Percentiles rank a stretch among this genome's conserved stretches.
Conservation (phyloP, 2,329 filamentous ascomycete species). For the Ophiobolus disseminans region DNA sequence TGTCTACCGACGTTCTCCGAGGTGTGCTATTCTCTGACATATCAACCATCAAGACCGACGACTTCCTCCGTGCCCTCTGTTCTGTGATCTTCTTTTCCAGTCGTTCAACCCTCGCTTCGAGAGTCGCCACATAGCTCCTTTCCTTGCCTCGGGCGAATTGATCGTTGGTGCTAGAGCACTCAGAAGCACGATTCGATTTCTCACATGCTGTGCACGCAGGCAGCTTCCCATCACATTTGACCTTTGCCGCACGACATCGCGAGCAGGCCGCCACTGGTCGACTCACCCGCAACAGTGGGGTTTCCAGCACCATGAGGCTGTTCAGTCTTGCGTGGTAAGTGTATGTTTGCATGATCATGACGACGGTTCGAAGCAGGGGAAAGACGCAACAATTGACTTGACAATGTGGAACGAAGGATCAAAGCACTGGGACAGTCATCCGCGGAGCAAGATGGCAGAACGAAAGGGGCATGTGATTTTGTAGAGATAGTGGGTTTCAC, state of each 20-base stretch:
- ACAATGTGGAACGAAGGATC: background rate
- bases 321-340: constrained; percentile 12
- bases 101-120: constrained; percentile 90
- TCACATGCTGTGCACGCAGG: constrained; percentile 96
- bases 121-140: constrained; percentile 91
- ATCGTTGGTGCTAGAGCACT: constrained; percentile 94
- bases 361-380: background rate
- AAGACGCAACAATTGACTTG: no score
- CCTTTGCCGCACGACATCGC: constrained; percentile 87
- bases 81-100: constrained; percentile 76
- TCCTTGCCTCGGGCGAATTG: constrained; percentile 96
- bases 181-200: constrained; percentile 81
- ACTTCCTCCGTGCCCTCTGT: constrained; percentile 72
- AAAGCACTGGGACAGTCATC: background rate
- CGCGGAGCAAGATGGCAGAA: background rate
- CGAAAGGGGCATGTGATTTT: background rate
- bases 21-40: constrained; percentile 59
- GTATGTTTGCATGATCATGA: constrained; percentile 2
- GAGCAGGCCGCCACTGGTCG: constrained; percentile 81
- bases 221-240: constrained; percentile 97
- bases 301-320: constrained; percentile 56
- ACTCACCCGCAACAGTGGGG: constrained; percentile 74
- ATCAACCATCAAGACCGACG: constrained; percentile 73
- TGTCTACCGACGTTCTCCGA: constrained; percentile 53
- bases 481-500: background rate